A percentile compares a stretch with the other conserved stretches of the same genome.
Conservation (phyloP, 306 rosid species). For the Cyclanthera cordifolia region DNA sequence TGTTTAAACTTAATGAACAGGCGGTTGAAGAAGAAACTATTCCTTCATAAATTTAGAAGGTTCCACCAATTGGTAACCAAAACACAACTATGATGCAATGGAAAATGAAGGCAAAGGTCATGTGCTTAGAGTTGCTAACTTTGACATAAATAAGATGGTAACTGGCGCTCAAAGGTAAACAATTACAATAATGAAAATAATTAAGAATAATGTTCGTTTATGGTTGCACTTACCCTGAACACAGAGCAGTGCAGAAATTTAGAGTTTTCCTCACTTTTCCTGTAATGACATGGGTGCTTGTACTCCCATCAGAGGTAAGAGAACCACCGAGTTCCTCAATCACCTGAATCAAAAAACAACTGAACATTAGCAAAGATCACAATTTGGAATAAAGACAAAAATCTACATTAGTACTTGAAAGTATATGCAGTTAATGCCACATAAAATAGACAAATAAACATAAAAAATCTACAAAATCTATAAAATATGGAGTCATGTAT, state of each 20-base stretch:
- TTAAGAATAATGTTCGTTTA: neutral
- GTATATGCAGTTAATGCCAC: neutral
- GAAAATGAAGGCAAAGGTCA: neutral
- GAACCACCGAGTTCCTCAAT: slow-evolving; percentile 74
- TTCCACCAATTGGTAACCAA: neutral
- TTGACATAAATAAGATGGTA: neutral
- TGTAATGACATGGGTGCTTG: slow-evolving; percentile 67
- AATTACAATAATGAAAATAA: neutral
- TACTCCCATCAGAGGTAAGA: slow-evolving; percentile 45
- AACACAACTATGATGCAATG: neutral
- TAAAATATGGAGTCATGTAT: neutral
- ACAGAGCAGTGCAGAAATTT: slow-evolving; percentile 79
- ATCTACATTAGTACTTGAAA: neutral
- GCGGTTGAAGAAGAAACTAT: neutral
- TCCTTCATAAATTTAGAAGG: neutral
- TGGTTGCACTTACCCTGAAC: slow-evolving; percentile 66
- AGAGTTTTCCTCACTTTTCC: slow-evolving; percentile 79
- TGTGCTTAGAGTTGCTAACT: neutral
- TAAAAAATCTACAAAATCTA: neutral
- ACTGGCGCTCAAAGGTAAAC: neutral
- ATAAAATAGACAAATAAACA: neutral
- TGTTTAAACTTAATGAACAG: neutral
- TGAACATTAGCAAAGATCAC: neutral
- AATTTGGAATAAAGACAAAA: neutral
- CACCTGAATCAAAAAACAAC: slow-evolving; percentile 35